Percentiles rank a stretch among this genome's conserved stretches.
These are phyloP conservation scores for Tephrocybe rancida DNA, from an alignment of 768 basidiomycete genomes.

Conservation along the genomic window DNA sequence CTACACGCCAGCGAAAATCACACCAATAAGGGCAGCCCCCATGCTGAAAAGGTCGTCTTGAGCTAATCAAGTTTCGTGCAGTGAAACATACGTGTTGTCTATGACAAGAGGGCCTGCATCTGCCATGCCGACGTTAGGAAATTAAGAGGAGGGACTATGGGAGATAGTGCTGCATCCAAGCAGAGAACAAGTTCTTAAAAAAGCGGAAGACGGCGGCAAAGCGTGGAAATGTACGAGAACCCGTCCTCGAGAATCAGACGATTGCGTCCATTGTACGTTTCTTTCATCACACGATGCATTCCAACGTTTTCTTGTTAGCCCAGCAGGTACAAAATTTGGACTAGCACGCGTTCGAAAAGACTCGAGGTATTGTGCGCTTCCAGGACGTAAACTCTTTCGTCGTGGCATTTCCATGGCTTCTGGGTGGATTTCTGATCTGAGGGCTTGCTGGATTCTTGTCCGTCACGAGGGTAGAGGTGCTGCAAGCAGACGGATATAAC, in stretches of 20 bases:
- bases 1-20: conserved; percentile 49
- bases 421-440: conserved; percentile 13
- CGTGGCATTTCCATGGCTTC: conserved; percentile 8
- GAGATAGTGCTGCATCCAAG: conserved; percentile 16
- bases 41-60: conserved; percentile 34
- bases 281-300: conserved; percentile 16
- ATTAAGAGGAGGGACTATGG: conserved; percentile 11
- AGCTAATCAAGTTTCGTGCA: background rate
- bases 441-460: background rate
- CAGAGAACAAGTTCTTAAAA: conserved; percentile 26
- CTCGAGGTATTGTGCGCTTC: conserved; percentile 13
- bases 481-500: no score
- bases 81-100: conserved; percentile 37
- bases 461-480: background rate
- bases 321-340: conserved; percentile 6
- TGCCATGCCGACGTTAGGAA: conserved; percentile 18
- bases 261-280: conserved; percentile 17
- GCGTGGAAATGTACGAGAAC: conserved; percentile 23
- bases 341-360: conserved; percentile 14
- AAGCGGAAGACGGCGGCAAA: conserved; percentile 19
- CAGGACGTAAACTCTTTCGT: conserved; percentile 13
- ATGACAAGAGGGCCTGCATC: conserved; percentile 20
- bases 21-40: conserved; percentile 54
- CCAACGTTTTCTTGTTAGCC: conserved; percentile 7
- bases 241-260: conserved; percentile 13